Evolutionary conservation across 2,329 filamentous ascomycete genomes (phyloP).

Genomic region (Fusarium sp.): DNA sequence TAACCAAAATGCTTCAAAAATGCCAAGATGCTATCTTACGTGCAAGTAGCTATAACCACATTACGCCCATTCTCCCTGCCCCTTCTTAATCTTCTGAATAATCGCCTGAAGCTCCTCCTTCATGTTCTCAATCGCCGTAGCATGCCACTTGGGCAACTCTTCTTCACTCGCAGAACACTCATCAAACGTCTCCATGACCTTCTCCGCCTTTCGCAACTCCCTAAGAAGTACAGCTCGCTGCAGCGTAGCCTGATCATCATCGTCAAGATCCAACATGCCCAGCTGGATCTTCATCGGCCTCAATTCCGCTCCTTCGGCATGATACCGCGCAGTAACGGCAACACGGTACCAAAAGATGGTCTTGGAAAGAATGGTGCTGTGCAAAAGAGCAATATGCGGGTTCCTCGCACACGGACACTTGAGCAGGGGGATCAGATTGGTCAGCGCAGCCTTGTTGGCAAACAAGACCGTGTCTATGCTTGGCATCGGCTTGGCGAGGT

Average conservation of each 20-base stretch:
- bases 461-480: conserved; percentile 26
- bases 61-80: background rate
- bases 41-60: background rate
- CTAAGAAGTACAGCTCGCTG: conserved; percentile 5
- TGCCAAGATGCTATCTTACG: background rate
- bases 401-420: conserved; percentile 7
- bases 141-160: conserved; percentile 3
- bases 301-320: background rate
- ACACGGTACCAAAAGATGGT: conserved; percentile 26
- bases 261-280: conserved; percentile 20
- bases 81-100: conserved; percentile 15
- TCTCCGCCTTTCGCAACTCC: conserved; percentile 16
- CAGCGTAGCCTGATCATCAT: conserved; percentile 22
- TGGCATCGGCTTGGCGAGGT: background rate
- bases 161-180: background rate
- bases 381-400: conserved; percentile 12
- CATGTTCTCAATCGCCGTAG: conserved; percentile 13
- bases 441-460: conserved; percentile 15
- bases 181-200: conserved; percentile 21
- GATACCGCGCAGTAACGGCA: conserved; percentile 2
- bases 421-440: conserved; percentile 14
- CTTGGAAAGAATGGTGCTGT: conserved; percentile 27
- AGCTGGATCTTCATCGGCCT: conserved; percentile 26
- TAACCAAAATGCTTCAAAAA: background rate
- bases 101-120: conserved; percentile 17